Base-by-base conservation (phyloP, 768 basidiomycete genomes). In the Mycena capillaripes region DNA sequence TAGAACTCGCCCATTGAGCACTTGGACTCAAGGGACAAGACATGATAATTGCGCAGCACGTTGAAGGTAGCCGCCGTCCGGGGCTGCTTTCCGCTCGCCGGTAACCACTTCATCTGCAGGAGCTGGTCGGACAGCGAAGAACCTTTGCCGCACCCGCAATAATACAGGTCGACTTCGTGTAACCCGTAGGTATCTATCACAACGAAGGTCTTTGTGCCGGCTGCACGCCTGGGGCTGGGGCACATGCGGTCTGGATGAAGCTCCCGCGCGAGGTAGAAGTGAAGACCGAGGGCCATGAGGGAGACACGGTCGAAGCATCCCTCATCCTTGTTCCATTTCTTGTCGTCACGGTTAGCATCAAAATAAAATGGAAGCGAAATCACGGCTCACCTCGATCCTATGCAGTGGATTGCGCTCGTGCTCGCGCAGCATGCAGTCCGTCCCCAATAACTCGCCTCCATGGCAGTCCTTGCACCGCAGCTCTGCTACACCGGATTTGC, bases 321-420 rank as follows among this genome's bases (percentile, higher is more conserved):
- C 27, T 27, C 14, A 0, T 55, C 23, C 53, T 42, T 42, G 42
- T 59, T 42, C 66, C 65, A 61, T 17, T 14, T 21, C 65, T 66
- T 16, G 32, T 14, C n/a, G 10, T 21, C 7, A 36, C 17, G 12
- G 8, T 50, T 19, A 42, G 30, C 11, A 46, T n/a, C 27, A 17
- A 4, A 21, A 14, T 8, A 48, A 23, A 71, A n/a, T 27, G 19
- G 17, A 46, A 3, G 44, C 16, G 30, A 29, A 34, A 3, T 21
- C 32, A 12, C 8, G 16, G 60, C 58, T 8, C 14, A 74, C 72
- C 71, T 73, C 61, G 19, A 77, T 53, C 16, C 58, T 48, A 60
- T 78, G 77, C 5, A 77, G 64, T 1, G 70, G 78, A n/a, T 10
- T 44, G 30, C 21, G 32, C 11, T 25, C 25, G 32, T 78, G 76